A percentile compares a stretch with the other conserved stretches of the same genome.
phyloP scores from a whole-genome alignment of 1,284 basidiomycete genomes.

The Xerocomus tenax region DNA sequence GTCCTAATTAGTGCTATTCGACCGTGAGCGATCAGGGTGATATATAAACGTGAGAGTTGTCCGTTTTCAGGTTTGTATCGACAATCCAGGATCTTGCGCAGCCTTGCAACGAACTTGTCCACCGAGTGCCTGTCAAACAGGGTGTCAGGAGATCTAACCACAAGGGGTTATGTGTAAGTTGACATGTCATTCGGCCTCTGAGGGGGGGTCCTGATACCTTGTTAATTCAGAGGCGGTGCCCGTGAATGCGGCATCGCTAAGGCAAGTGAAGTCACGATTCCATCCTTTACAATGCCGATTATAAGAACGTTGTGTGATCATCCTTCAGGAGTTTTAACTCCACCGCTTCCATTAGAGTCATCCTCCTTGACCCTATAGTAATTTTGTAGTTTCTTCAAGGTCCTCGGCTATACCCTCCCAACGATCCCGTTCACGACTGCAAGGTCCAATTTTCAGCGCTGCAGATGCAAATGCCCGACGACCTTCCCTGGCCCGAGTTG shows the following conservation, averaged over 20 bases:
- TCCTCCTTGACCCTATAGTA: slow-evolving; percentile 20
- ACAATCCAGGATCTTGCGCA: slow-evolving; percentile 29
- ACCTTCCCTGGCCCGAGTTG: slow-evolving; percentile 74
- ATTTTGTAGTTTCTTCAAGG: slow-evolving; percentile 13
- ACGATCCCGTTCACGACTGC: not conserved
- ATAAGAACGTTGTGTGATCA: slow-evolving; percentile 30
- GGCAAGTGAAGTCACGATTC: slow-evolving; percentile 20
- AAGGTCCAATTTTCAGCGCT: slow-evolving; percentile 26
- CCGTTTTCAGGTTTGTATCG: slow-evolving; percentile 24
- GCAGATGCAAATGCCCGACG: slow-evolving; percentile 54
- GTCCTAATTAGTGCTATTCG: slow-evolving; percentile 15
- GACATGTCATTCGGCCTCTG: slow-evolving; percentile 28
- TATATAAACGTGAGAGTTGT: slow-evolving; percentile 31
- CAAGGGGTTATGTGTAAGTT: slow-evolving; percentile 29
- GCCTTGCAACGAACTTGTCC: slow-evolving; percentile 19
- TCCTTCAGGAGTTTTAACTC: slow-evolving; percentile 33
- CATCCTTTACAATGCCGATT: slow-evolving; percentile 30
- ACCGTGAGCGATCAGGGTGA: slow-evolving; percentile 32
- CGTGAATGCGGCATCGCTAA: slow-evolving; percentile 34
- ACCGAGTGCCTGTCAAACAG: slow-evolving; percentile 27
- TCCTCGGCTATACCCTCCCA: slow-evolving; percentile 12
- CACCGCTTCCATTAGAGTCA: slow-evolving; percentile 27
- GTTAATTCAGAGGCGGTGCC: slow-evolving; percentile 27
- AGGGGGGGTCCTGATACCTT: slow-evolving; percentile 27
- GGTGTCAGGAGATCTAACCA: slow-evolving; percentile 27